These are phyloP conservation scores for Butyriboletus loyo DNA, from an alignment of 768 basidiomycete species.

Conservation along the genomic window DNA sequence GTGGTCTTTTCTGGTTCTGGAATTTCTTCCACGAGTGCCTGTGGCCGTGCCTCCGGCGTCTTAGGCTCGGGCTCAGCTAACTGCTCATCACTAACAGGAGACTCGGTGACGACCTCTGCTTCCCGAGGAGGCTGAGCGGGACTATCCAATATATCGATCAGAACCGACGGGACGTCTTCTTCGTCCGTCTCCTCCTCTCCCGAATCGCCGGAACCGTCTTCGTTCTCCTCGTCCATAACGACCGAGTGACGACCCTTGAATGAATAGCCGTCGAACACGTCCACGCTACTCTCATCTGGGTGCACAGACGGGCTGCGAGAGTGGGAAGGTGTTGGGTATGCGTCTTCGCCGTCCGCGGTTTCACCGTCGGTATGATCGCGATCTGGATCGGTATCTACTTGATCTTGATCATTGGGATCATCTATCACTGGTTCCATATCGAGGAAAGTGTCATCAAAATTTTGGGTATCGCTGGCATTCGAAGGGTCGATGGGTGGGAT, in stretches of 20 bases:
- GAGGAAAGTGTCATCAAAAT: conserved; percentile 96
- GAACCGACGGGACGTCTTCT: conserved; percentile 34
- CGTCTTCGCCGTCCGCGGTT: conserved; percentile 71
- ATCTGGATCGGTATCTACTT: conserved; percentile 68
- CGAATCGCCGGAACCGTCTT: conserved; percentile 35
- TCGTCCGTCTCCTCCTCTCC: conserved; percentile 35
- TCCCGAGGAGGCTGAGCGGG: conserved; percentile 25
- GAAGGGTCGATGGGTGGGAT: conserved; percentile 88
- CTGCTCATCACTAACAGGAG: conserved; percentile 30
- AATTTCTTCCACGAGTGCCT: conserved; percentile 31
- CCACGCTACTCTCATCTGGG: conserved; percentile 45
- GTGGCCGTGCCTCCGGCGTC: conserved; percentile 68
- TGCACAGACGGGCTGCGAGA: conserved; percentile 74
- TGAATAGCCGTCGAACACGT: conserved; percentile 92
- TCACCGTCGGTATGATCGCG: conserved; percentile 67
- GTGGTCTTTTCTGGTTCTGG: conserved; percentile 14
- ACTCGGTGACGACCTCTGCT: conserved; percentile 37
- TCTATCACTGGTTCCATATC: conserved; percentile 93
- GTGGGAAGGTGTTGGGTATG: conserved; percentile 75
- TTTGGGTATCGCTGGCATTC: conserved; percentile 93
- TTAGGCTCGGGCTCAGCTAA: conserved; percentile 59
- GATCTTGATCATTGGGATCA: conserved; percentile 60
- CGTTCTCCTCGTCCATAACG: conserved; percentile 68
- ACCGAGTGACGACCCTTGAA: conserved; percentile 87
- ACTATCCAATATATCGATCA: conserved; percentile 18